phyloP scores from a whole-genome alignment of 495 filamentous ascomycete genomes.

The Viridothelium virens region DNA sequence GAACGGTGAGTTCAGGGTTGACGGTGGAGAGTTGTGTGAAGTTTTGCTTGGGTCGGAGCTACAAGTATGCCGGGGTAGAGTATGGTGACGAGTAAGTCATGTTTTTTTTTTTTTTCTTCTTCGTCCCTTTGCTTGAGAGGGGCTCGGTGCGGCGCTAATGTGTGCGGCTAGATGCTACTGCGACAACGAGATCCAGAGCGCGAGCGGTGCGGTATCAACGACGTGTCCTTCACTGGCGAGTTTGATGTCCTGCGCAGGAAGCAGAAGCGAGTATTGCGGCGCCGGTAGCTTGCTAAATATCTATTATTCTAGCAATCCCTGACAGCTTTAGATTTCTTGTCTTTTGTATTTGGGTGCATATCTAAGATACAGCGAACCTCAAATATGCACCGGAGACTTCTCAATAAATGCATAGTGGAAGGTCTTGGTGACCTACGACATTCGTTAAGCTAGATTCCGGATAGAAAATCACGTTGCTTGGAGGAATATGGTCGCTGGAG shows the following conservation, averaged over 20 bases:
- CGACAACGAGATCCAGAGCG: constrained; percentile 13
- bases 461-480: not conserved
- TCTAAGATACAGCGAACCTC: not conserved
- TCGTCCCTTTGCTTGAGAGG: not conserved
- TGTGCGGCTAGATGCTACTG: not conserved
- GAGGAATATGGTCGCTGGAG: not conserved
- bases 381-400: no score
- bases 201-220: constrained; percentile 4
- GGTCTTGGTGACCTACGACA: no score
- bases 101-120: not conserved
- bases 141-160: not conserved
- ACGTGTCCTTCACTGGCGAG: constrained; percentile 8
- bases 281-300: constrained; percentile 20
- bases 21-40: constrained; percentile 37
- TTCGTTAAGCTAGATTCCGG: no score
- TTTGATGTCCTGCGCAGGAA: constrained; percentile 18
- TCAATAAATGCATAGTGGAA: no score
- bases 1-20: constrained; percentile 26
- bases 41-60: constrained; percentile 33
- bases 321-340: not conserved
- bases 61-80: constrained; percentile 24
- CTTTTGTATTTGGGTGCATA: not conserved
- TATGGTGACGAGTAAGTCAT: constrained; percentile 19
- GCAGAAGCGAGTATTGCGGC: constrained; percentile 19
- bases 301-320: constrained; percentile 18